phyloP scores from a whole-genome alignment of 371 early-diverging fungal species.

The Nematocida sp. region DNA sequence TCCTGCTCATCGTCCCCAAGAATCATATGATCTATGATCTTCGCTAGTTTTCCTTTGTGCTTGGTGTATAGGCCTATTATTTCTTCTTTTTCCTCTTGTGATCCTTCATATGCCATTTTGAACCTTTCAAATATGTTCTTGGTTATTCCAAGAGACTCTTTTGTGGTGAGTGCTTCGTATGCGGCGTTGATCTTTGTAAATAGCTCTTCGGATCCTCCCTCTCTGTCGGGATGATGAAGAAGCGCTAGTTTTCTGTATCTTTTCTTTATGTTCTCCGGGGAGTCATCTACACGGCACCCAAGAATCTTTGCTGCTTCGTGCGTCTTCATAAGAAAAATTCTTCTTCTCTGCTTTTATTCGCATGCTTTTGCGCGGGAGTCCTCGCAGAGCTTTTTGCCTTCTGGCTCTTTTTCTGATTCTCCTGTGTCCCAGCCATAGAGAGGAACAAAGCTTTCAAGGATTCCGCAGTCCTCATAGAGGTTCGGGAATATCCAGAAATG shows the following conservation, averaged over 20 bases:
- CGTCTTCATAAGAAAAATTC: slow-evolving; percentile 33
- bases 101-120: slow-evolving; percentile 50
- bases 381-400: too few species aligned
- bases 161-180: slow-evolving; percentile 47
- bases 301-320: slow-evolving; percentile 73
- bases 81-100: slow-evolving; percentile 58
- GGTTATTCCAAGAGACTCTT: slow-evolving; percentile 10
- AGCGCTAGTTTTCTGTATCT: slow-evolving; percentile 79
- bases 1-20: slow-evolving; percentile 59
- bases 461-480: slow-evolving; percentile 90
- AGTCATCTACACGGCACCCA: slow-evolving; percentile 74
- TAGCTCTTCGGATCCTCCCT: slow-evolving; percentile 72
- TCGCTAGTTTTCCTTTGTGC: slow-evolving; percentile 59
- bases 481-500: slow-evolving; percentile 99
- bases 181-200: slow-evolving; percentile 54
- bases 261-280: slow-evolving; percentile 77
- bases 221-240: slow-evolving; percentile 78
- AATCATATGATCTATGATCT: slow-evolving; percentile 56
- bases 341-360: slow-evolving; percentile 23
- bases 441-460: slow-evolving; percentile 91
- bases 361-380: slow-evolving; percentile 37
- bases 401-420: slow-evolving; percentile 33
- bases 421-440: slow-evolving; percentile 74
- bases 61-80: slow-evolving; percentile 55
- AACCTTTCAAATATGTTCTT: slow-evolving; percentile 49